Percentiles rank a stretch among this genome's conserved stretches.
Conservation (phyloP, 768 basidiomycete genomes). For the Pulveroboletus sp. region DNA sequence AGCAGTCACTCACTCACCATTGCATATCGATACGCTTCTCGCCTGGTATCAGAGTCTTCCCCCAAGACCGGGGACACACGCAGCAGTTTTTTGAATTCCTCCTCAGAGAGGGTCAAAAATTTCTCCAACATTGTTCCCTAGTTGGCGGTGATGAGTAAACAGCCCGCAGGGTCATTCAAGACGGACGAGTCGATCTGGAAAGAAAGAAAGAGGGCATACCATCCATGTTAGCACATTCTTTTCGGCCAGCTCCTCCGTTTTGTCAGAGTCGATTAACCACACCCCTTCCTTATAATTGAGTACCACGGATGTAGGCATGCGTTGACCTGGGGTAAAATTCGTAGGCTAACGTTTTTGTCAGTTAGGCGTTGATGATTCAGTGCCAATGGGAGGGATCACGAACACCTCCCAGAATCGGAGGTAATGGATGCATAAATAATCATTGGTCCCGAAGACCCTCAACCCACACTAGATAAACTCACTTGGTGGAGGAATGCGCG, state of each 20-base stretch:
- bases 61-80: slow-evolving; percentile 32
- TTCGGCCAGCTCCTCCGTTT: slow-evolving; percentile 38
- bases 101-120: slow-evolving; percentile 64
- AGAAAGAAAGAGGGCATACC: slow-evolving; percentile 43
- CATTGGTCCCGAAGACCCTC: no score
- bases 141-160: not conserved
- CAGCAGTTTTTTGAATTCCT: slow-evolving; percentile 58
- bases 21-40: slow-evolving; percentile 84
- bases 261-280: slow-evolving; percentile 62
- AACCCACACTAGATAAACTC: slow-evolving; percentile 9
- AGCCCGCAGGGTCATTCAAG: not conserved
- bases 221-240: slow-evolving; percentile 77
- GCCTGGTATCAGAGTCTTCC: slow-evolving; percentile 33
- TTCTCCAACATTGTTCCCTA: slow-evolving; percentile 90
- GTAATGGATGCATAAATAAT: not conserved
- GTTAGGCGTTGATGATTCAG: no score
- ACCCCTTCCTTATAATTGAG: slow-evolving; percentile 63
- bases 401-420: not conserved
- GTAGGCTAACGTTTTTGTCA: slow-evolving; percentile 40
- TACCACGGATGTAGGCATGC: slow-evolving; percentile 67
- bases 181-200: not conserved
- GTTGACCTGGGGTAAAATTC: slow-evolving; percentile 73
- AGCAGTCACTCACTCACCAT: slow-evolving; percentile 48
- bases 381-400: no score
- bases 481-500: slow-evolving; percentile 58